Conservation (phyloP, 768 basidiomycete genomes). For the Termitomyces sp. region DNA sequence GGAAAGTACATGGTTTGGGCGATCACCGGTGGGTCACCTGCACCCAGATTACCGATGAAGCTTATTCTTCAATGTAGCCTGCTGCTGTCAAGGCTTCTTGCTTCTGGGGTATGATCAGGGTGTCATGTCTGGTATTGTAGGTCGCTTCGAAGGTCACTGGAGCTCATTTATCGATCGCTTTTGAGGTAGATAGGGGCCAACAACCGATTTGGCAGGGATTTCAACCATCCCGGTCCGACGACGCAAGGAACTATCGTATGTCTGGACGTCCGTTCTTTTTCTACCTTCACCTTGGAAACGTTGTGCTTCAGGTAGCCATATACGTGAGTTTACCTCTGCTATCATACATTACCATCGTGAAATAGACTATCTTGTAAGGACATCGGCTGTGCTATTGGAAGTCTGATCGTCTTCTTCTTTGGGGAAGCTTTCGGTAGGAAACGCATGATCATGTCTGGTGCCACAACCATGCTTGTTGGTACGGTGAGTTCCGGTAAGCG, state of each 20-base stretch:
- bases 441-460: constrained; percentile 35
- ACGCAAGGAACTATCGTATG: constrained; percentile 36
- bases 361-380: constrained; percentile 20
- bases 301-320: constrained; percentile 21
- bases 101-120: constrained; percentile 37
- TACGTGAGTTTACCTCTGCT: constrained; percentile 22
- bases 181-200: constrained; percentile 32
- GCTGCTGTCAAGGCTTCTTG: constrained; percentile 38
- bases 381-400: constrained; percentile 36
- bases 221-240: constrained; percentile 32
- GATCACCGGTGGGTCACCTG: constrained; percentile 27
- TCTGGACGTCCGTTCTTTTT: background rate
- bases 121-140: constrained; percentile 39
- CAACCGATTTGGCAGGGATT: constrained; percentile 37
- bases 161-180: background rate
- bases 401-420: constrained; percentile 33
- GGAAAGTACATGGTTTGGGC: constrained; percentile 37
- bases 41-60: background rate
- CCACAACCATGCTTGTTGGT: constrained; percentile 33
- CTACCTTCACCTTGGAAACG: background rate
- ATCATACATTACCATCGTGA: background rate
- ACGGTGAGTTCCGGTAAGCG: constrained; percentile 22
- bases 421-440: constrained; percentile 36
- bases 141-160: background rate
- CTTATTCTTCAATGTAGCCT: constrained; percentile 21